Conservation (phyloP, 1,139 yeast species). For the Lodderomyces elongisporus region DNA sequence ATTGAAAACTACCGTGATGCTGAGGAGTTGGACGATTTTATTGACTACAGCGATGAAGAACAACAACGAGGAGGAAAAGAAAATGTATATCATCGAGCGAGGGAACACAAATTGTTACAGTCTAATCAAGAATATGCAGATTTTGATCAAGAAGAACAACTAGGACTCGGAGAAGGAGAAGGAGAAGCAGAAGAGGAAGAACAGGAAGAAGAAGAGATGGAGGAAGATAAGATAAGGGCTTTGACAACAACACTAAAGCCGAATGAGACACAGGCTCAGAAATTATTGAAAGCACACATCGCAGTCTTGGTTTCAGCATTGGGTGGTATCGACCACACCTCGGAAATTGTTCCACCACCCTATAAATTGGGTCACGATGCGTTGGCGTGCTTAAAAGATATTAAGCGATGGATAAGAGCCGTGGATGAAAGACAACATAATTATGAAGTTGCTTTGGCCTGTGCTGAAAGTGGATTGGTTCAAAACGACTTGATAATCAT, state of each 20-base stretch:
- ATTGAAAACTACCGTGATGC: conserved; percentile 14
- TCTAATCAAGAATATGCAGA: conserved; percentile 1
- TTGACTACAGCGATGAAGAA: conserved; percentile 11
- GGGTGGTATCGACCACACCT: conserved; percentile 71
- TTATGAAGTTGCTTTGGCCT: conserved; percentile 83
- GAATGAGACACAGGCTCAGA: conserved; percentile 36
- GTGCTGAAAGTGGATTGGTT: conserved; percentile 75
- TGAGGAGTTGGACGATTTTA: conserved; percentile 11
- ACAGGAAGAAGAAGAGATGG: conserved; percentile 13
- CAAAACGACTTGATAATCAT: conserved; percentile 71
- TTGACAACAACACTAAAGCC: conserved; percentile 29
- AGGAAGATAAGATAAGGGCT: conserved; percentile 25
- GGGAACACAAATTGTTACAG: not conserved
- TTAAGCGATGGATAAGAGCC: conserved; percentile 79
- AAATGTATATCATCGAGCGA: not conserved
- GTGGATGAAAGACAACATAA: conserved; percentile 70
- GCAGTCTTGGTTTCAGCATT: conserved; percentile 71
- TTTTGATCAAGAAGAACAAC: not conserved
- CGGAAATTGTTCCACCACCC: conserved; percentile 37
- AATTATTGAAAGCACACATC: conserved; percentile 59
- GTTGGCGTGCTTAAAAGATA: conserved; percentile 77
- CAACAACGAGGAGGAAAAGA: not conserved
- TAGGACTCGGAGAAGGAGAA: conserved; percentile 1
- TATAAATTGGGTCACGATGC: conserved; percentile 91
- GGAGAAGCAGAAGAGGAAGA: conserved; percentile 7